Base-by-base conservation (phyloP, 805 yeast genomes). In the Cyberlindnera samutprakarnensis region DNA sequence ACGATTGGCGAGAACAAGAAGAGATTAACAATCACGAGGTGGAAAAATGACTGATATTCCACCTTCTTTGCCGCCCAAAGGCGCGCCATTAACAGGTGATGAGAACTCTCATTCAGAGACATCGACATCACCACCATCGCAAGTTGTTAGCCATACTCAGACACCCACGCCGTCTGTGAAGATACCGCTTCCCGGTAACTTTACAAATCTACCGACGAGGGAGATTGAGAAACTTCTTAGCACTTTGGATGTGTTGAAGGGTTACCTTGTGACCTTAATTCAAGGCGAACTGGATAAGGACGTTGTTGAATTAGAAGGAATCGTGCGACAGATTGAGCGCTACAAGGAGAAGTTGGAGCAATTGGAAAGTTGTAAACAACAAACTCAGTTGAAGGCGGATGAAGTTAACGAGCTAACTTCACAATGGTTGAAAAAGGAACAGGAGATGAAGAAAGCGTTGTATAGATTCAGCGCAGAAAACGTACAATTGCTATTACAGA, bases 391-490 rank as follows among this genome's bases (percentile, higher is more conserved):
- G 5, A 28, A 37, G 8, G 27, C 47, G 6, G 23, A 24, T 0
- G 18, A 35, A 3, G 21, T 45, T 8, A 36, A 37, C 9, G 1
- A 8, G 1, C 25, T 44, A 9, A 37, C 46, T 7, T 35, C 47
- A 11, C 43, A 54, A 33, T 66, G 70, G 68, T 57, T 60, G 25
- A 51, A 44, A 2, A 29, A 49, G 18, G 61, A 62, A 26, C 37
- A 41, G 1, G 49, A 61, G 12, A 61, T 69, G 59, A 43, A 55
- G 30, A 18, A 44, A 1, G 33, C 49, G 0, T 32, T 62, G 5
- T 51, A 54, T 23, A 66, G 63, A 23, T 67, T 61, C 41, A 53
- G 66, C 28, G 44, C 53, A 13, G 54, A 50, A 2, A 59, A 61
- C 2, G 37, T 70, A 9, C 49, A 53, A 32, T 39, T 37, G 5